These are phyloP conservation scores for Modicella reniformis DNA, from an alignment of 371 early-diverging fungal genomes.

Conservation along the genomic window DNA sequence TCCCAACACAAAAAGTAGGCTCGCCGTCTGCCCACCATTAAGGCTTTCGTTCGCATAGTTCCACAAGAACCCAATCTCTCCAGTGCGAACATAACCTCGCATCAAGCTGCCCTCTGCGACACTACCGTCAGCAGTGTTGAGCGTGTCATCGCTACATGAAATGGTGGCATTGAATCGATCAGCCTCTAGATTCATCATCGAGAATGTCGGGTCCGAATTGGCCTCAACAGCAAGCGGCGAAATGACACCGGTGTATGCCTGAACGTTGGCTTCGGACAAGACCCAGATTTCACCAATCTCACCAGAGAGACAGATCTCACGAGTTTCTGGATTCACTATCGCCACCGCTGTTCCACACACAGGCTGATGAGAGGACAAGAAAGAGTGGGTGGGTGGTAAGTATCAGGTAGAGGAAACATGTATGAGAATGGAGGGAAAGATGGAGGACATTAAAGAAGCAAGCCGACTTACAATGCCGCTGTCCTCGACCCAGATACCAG, in stretches of 20 bases:
- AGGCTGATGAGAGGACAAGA: slow-evolving; percentile 24
- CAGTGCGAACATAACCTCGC: slow-evolving; percentile 76
- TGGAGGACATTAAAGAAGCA: not conserved
- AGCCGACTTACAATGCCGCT: slow-evolving; percentile 74
- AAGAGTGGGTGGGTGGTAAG: not conserved
- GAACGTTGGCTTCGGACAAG: slow-evolving; percentile 67
- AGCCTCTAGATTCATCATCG: slow-evolving; percentile 12
- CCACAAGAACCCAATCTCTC: slow-evolving; percentile 86
- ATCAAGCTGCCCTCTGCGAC: not conserved
- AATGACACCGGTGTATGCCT: slow-evolving; percentile 39
- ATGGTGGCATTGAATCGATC: slow-evolving; percentile 51
- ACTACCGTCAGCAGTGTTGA: not conserved
- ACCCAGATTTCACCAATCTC: slow-evolving; percentile 91
- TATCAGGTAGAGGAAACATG: not conserved
- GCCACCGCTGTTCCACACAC: slow-evolving; percentile 77
- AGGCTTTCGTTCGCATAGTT: slow-evolving; percentile 37
- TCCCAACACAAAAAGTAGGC: slow-evolving; percentile 80
- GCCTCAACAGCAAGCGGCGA: slow-evolving; percentile 20
- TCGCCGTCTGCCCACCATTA: slow-evolving; percentile 54
- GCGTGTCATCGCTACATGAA: slow-evolving; percentile 26
- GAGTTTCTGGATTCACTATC: slow-evolving; percentile 82
- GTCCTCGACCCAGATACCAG: slow-evolving; percentile 75
- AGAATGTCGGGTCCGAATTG: slow-evolving; percentile 3
- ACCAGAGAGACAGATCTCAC: slow-evolving; percentile 70
- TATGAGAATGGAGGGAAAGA: not conserved